Evolutionary conservation across 192 early-diverging fungal species (phyloP).

Genomic region (Podila minutissima): DNA sequence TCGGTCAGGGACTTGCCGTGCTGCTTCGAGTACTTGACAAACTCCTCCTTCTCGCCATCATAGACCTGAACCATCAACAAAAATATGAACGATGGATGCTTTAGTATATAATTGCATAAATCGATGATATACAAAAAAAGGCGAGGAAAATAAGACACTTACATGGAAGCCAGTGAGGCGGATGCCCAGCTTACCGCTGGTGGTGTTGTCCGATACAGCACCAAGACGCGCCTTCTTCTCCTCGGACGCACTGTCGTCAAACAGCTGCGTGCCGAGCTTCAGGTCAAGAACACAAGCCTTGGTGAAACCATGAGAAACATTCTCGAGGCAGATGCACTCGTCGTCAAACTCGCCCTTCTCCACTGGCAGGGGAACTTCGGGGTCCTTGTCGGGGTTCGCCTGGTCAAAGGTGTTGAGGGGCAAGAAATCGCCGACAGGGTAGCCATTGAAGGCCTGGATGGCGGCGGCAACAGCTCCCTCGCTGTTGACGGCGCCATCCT

Average conservation of each 20-base stretch:
- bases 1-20: conserved; percentile 65
- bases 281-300: conserved; percentile 87
- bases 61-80: conserved; percentile 55
- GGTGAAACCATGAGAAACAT: conserved; percentile 72
- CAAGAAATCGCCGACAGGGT: conserved; percentile 19
- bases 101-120: background rate
- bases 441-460: conserved; percentile 44
- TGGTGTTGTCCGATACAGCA: conserved; percentile 70
- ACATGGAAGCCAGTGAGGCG: conserved; percentile 80
- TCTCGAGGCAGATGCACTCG: conserved; percentile 79
- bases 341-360: conserved; percentile 3
- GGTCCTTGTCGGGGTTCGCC: conserved; percentile 19
- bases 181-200: conserved; percentile 72
- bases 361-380: conserved; percentile 4
- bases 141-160: background rate
- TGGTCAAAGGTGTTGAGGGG: conserved; percentile 2
- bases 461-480: background rate
- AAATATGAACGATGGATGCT: background rate
- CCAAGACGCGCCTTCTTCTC: conserved; percentile 78
- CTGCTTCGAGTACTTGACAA: conserved; percentile 55
- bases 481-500: background rate
- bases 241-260: conserved; percentile 74
- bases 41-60: conserved; percentile 51
- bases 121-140: conserved; percentile 12
- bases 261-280: conserved; percentile 85